Evolutionary conservation across 129 eudicot genomes (phyloP).

Genomic region (Daucus carota): DH1_v3.0 NC_030381.2:33922001-33922500

Average conservation of each 20-base stretch:
- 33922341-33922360: neutral
- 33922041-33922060: neutral
- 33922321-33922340: neutral
- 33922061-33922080: neutral
- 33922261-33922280: neutral
- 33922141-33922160: neutral
- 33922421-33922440: neutral
- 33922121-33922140: neutral
- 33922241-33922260: neutral
- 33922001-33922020: neutral
- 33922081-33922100: neutral
- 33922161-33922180: neutral
- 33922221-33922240: neutral
- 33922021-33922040: neutral
- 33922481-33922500: neutral
- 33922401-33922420: conserved; percentile 2
- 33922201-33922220: neutral
- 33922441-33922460: neutral
- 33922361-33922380: neutral
- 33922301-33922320: neutral
- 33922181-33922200: neutral
- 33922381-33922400: neutral
- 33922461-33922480: neutral
- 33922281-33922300: neutral
- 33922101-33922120: neutral